phyloP scores from a whole-genome alignment of 1,284 basidiomycete genomes.

The Meripilus lineatus region DNA sequence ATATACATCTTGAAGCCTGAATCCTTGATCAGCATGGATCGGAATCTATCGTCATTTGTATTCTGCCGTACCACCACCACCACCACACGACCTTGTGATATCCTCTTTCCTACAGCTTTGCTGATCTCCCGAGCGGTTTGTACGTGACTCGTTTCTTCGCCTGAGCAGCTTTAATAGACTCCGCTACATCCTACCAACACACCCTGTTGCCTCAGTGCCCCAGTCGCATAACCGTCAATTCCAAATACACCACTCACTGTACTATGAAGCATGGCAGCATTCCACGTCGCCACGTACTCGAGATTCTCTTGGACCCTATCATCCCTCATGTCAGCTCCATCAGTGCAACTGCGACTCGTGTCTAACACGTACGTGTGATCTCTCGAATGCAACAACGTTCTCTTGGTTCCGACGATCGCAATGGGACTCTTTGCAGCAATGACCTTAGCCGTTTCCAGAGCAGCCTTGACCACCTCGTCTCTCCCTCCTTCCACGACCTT shows the following conservation, averaged over 20 bases:
- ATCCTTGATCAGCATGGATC: no score
- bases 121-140: slow-evolving; percentile 15
- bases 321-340: no score
- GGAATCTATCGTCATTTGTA: no score
- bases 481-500: slow-evolving; percentile 66
- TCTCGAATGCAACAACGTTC: slow-evolving; percentile 64
- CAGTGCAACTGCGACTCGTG: not conserved
- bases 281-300: slow-evolving; percentile 78
- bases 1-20: no score
- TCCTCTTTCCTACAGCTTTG: no score
- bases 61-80: no score
- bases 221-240: no score
- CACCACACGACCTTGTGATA: no score
- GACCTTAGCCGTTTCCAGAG: slow-evolving; percentile 59
- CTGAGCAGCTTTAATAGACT: slow-evolving; percentile 22
- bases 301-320: slow-evolving; percentile 76
- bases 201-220: no score
- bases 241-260: slow-evolving; percentile 42
- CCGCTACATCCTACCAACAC: slow-evolving; percentile 23
- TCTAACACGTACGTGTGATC: slow-evolving; percentile 60
- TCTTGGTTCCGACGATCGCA: slow-evolving; percentile 81
- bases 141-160: slow-evolving; percentile 21
- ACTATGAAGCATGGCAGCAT: slow-evolving; percentile 66
- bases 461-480: slow-evolving; percentile 51
- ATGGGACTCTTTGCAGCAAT: slow-evolving; percentile 83